Percentiles rank a stretch among this genome's conserved stretches.
Evolutionary conservation across 169 alveolate genomes (phyloP).

Genomic region (Miamiensis avidus): DNA sequence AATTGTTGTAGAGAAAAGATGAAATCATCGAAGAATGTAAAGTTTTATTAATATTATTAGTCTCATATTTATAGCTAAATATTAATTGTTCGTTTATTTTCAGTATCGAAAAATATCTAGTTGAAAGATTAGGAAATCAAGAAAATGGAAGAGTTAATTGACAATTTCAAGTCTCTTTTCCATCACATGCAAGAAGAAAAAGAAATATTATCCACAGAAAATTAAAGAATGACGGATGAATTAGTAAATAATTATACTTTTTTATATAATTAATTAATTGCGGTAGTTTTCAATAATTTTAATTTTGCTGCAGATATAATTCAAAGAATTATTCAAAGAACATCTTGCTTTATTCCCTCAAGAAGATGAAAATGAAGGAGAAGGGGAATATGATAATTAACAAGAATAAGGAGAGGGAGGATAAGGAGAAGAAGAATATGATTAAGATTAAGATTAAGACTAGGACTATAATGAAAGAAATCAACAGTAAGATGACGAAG

Average conservation of each 20-base stretch:
- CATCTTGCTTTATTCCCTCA: background rate
- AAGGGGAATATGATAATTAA: background rate
- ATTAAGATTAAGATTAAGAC: slow-evolving; percentile 2
- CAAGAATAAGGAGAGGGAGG: background rate
- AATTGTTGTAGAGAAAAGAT: slow-evolving; percentile 8
- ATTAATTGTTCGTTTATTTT: too few species aligned
- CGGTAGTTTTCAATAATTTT: background rate
- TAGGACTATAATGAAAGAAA: background rate
- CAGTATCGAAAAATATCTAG: slow-evolving; percentile 9
- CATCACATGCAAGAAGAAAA: slow-evolving; percentile 21
- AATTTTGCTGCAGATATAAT: background rate
- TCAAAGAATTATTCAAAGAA: background rate
- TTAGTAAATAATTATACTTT: background rate
- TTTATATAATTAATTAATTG: background rate
- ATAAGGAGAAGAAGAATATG: background rate
- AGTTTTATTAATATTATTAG: too few species aligned
- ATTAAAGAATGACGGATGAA: slow-evolving; percentile 10
- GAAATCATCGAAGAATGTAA: slow-evolving; percentile 21
- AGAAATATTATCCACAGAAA: slow-evolving; percentile 12
- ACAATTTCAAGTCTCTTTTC: slow-evolving; percentile 16
- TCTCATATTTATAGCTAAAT: background rate
- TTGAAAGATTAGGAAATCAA: slow-evolving; percentile 22
- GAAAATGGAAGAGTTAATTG: slow-evolving; percentile 27
- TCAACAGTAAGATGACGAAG: background rate
- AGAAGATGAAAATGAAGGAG: background rate